A percentile compares a stretch with the other conserved stretches of the same genome.
Evolutionary conservation across 495 filamentous ascomycete genomes (phyloP).

Genomic region (Wilcoxina mikolae): DNA sequence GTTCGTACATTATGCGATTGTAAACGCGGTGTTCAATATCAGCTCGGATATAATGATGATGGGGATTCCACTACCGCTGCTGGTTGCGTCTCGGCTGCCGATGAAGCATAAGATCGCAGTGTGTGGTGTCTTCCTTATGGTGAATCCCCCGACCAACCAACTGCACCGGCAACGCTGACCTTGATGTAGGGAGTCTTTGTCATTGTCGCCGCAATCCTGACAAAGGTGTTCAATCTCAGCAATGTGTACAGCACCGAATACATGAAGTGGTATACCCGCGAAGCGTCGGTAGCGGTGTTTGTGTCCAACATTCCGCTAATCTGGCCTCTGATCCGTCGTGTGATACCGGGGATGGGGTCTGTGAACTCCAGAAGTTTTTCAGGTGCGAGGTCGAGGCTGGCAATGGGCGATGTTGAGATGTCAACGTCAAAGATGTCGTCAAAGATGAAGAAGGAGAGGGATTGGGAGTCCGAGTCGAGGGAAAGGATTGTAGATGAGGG

Average conservation of each 20-base stretch:
- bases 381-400: neutral
- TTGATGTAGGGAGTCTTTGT: slow-evolving; percentile 29
- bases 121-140: slow-evolving; percentile 16
- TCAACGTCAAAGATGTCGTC: neutral
- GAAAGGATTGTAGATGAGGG: slow-evolving; percentile 24
- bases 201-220: slow-evolving; percentile 24
- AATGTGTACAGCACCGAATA: slow-evolving; percentile 31
- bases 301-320: slow-evolving; percentile 29
- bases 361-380: slow-evolving; percentile 17
- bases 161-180: too few species aligned
- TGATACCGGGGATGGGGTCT: slow-evolving; percentile 34
- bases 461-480: slow-evolving; percentile 29
- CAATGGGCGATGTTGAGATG: neutral
- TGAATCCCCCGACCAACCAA: too few species aligned
- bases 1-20: slow-evolving; percentile 40
- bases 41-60: slow-evolving; percentile 29
- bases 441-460: neutral
- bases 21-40: slow-evolving; percentile 33
- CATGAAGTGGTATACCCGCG: slow-evolving; percentile 30
- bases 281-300: slow-evolving; percentile 24
- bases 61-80: slow-evolving; percentile 25
- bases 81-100: slow-evolving; percentile 20
- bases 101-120: slow-evolving; percentile 18
- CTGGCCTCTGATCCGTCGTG: slow-evolving; percentile 25
- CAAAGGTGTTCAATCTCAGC: slow-evolving; percentile 18